Conservation (phyloP, 164 flowering plant genomes). For the Platanus orientalis region DNA sequence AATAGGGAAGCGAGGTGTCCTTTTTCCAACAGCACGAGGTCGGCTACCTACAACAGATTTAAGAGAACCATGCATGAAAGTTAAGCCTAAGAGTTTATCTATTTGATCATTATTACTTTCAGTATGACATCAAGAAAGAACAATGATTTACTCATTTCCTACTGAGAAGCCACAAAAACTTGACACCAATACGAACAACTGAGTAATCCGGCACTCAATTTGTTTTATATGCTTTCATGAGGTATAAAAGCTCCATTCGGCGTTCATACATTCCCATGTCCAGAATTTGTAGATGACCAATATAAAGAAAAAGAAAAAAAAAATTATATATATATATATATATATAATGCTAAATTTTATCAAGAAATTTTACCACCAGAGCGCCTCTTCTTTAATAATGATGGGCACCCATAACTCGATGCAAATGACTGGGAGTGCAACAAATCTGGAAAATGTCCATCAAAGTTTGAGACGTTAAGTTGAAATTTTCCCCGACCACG, state of each 20-base stretch:
- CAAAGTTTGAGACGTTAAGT: constrained; percentile 28
- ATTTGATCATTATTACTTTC: background rate
- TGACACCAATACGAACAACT: no score
- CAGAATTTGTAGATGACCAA: no score
- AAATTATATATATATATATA: no score
- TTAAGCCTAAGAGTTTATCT: background rate
- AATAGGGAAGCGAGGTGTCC: constrained; percentile 93
- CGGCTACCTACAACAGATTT: constrained; percentile 44
- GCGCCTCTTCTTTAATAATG: constrained; percentile 60
- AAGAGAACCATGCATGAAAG: constrained; percentile 1
- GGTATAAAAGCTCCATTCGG: no score
- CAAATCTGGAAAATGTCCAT: constrained; percentile 30
- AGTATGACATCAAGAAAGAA: no score
- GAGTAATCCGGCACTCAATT: no score
- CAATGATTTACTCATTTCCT: no score
- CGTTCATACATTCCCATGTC: no score
- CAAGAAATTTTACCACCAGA: constrained; percentile 51
- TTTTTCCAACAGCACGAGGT: constrained; percentile 85
- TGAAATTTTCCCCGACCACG: constrained; percentile 51
- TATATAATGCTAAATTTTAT: background rate
- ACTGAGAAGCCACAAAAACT: no score
- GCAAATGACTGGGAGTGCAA: constrained; percentile 32
- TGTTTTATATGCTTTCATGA: no score
- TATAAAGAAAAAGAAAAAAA: no score
- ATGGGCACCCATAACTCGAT: constrained; percentile 57